Evolutionary conservation across 805 yeast species (phyloP).

Genomic region (Saturnispora halmiae): DNA sequence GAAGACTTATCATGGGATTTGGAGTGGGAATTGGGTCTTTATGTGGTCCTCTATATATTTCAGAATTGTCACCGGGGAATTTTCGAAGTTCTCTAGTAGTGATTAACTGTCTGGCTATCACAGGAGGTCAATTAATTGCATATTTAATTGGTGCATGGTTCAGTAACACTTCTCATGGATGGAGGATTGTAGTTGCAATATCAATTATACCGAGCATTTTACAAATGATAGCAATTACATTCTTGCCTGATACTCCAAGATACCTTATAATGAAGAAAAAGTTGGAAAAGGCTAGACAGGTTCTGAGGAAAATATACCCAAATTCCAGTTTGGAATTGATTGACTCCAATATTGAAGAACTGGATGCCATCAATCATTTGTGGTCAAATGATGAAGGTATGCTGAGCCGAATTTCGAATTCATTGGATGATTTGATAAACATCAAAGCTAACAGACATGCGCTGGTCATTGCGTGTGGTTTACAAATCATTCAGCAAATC

Average conservation of each 20-base stretch:
- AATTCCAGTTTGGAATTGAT: conserved; percentile 56
- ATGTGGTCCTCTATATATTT: conserved; percentile 82
- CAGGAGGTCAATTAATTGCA: conserved; percentile 92
- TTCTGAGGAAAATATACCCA: conserved; percentile 52
- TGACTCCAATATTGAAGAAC: conserved; percentile 57
- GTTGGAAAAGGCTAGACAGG: conserved; percentile 54
- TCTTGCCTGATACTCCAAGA: conserved; percentile 94
- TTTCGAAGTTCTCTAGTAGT: conserved; percentile 89
- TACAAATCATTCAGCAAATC: conserved; percentile 94
- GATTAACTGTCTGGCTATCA: conserved; percentile 78
- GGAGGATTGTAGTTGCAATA: conserved; percentile 88
- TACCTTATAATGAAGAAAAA: conserved; percentile 67
- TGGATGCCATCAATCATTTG: conserved; percentile 35
- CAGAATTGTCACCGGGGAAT: conserved; percentile 86
- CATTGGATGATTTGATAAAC: conserved; percentile 51
- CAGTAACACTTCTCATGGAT: conserved; percentile 63
- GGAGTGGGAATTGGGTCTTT: conserved; percentile 95
- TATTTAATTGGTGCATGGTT: conserved; percentile 90
- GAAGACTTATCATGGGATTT: conserved; percentile 88
- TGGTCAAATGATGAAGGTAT: conserved; percentile 28
- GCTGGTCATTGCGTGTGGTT: conserved; percentile 77
- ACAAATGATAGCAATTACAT: conserved; percentile 68
- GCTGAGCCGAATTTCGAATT: conserved; percentile 44
- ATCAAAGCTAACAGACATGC: conserved; percentile 82
- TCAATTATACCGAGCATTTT: conserved; percentile 78